Conservation (phyloP, 2,329 filamentous ascomycete genomes). For the Cordyceps militaris region DNA sequence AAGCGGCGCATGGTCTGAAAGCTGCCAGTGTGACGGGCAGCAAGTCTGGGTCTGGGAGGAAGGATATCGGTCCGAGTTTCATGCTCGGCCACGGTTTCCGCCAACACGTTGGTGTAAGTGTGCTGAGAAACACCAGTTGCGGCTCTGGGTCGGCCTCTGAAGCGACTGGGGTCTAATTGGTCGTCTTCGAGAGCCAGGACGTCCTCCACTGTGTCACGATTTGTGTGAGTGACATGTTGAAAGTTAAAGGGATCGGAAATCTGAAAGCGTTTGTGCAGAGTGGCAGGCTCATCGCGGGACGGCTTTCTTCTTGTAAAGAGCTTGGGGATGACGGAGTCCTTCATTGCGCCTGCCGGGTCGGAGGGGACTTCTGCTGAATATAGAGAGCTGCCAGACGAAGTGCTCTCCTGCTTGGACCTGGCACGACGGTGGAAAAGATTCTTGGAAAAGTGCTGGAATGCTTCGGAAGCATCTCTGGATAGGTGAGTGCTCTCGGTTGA, state of each 20-base stretch:
- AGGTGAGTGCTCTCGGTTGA: constrained; percentile 48
- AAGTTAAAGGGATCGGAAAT: constrained; percentile 63
- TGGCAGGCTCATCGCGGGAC: constrained; percentile 26
- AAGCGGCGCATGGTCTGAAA: constrained; percentile 11
- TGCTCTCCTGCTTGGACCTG: constrained; percentile 43
- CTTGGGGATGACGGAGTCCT: constrained; percentile 41
- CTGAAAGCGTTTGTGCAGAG: constrained; percentile 34
- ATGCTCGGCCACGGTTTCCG: constrained; percentile 4
- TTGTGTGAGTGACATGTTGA: constrained; percentile 55
- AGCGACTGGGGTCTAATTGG: not conserved
- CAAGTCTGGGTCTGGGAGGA: constrained; percentile 1
- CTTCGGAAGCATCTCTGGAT: constrained; percentile 49
- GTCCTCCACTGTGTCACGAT: constrained; percentile 40
- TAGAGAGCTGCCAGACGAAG: constrained; percentile 41
- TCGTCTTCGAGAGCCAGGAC: not conserved
- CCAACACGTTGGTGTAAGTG: constrained; percentile 8
- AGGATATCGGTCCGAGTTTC: not conserved
- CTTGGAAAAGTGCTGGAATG: constrained; percentile 52
- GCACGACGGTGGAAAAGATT: constrained; percentile 50
- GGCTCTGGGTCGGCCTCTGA: constrained; percentile 1
- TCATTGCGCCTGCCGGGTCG: constrained; percentile 29
- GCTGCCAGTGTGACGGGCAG: constrained; percentile 10
- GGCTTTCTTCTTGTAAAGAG: constrained; percentile 45
- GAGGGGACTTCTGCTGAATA: constrained; percentile 37
- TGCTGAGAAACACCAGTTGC: constrained; percentile 3